phyloP scores from a whole-genome alignment of 1,284 basidiomycete genomes.

The Ustilago bromivora region DNA sequence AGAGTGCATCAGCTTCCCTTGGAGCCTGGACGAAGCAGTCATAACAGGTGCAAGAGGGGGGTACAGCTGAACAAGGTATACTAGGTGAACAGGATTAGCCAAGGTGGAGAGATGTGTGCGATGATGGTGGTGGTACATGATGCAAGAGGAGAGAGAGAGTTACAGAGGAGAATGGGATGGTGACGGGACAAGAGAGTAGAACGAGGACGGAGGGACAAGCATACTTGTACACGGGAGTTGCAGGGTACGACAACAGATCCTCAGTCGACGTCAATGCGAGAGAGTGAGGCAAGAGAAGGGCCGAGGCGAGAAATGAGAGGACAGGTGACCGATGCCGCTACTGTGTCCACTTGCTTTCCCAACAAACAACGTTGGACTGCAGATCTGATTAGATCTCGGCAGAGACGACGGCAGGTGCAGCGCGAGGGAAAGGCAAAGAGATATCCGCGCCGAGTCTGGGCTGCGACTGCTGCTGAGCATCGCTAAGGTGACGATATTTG shows the following conservation, averaged over 20 bases:
- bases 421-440: slow-evolving; percentile 39
- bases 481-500: slow-evolving; percentile 34
- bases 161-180: slow-evolving; percentile 10
- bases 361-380: not conserved
- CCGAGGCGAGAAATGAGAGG: not conserved
- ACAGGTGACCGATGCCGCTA: not conserved
- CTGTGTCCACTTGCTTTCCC: not conserved
- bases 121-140: slow-evolving; percentile 42
- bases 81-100: slow-evolving; percentile 26
- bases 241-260: slow-evolving; percentile 8
- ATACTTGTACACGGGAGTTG: slow-evolving; percentile 28
- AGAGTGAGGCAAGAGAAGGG: not conserved
- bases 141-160: slow-evolving; percentile 27
- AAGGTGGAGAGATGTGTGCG: slow-evolving; percentile 12
- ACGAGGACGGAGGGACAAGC: not conserved
- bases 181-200: slow-evolving; percentile 6
- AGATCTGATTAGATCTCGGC: slow-evolving; percentile 23
- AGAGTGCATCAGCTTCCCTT: not conserved
- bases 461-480: slow-evolving; percentile 11
- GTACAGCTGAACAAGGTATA: slow-evolving; percentile 23
- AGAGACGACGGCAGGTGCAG: slow-evolving; percentile 11
- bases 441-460: slow-evolving; percentile 6
- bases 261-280: slow-evolving; percentile 16
- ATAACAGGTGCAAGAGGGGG: not conserved
- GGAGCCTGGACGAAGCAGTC: not conserved